Evolutionary conservation across 2,329 filamentous ascomycete species (phyloP).

Genomic region (Cercospora brassicicola): DNA sequence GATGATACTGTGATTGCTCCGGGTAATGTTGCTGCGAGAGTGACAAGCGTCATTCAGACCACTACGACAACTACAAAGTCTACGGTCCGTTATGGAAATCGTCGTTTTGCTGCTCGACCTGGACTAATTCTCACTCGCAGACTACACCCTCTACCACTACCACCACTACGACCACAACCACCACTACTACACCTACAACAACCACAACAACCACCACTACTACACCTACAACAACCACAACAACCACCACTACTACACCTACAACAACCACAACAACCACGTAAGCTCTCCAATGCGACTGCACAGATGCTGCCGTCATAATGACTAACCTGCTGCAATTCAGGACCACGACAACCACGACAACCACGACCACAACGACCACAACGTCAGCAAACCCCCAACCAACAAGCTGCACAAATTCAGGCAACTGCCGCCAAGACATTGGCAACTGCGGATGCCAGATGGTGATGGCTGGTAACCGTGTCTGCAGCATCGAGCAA

Average conservation of each 20-base stretch:
- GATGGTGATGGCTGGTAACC: background rate
- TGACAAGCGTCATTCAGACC: background rate
- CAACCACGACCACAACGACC: background rate
- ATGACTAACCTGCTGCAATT: background rate
- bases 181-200: background rate
- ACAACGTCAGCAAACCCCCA: background rate
- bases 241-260: too few relatives aligned
- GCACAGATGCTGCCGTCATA: background rate
- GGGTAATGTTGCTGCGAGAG: background rate
- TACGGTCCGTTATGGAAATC: background rate
- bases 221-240: too few relatives aligned
- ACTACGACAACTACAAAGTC: background rate
- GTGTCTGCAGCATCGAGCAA: background rate
- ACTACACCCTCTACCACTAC: background rate
- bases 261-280: too few relatives aligned
- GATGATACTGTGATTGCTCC: background rate
- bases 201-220: background rate
- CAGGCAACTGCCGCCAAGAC: background rate
- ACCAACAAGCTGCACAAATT: background rate
- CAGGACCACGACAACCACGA: background rate
- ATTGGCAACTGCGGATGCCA: conserved; percentile 4
- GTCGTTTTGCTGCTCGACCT: background rate
- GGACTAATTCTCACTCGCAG: background rate
- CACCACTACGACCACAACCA: background rate
- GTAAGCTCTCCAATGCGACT: background rate